Evolutionary conservation across 257 asterid genomes (phyloP).

Genomic region (Ilex aquifolium): DNA sequence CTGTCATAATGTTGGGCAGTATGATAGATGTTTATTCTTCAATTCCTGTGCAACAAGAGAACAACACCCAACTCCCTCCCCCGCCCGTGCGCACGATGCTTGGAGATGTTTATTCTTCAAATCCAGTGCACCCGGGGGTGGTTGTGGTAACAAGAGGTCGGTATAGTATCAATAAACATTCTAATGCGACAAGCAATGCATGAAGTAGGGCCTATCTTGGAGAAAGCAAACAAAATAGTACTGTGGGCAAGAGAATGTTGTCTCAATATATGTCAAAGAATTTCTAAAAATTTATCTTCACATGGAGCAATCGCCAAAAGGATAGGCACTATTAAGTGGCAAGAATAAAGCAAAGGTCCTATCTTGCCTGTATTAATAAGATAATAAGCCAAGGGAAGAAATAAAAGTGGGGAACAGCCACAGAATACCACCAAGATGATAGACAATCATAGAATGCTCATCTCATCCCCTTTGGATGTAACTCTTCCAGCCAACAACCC

Average conservation of each 20-base stretch:
- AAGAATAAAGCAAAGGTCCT: conserved; percentile 18
- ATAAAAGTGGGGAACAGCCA: conserved; percentile 24
- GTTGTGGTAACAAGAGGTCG: too few species aligned
- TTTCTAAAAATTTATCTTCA: conserved; percentile 34
- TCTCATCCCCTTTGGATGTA: conserved; percentile 19
- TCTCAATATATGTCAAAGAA: conserved; percentile 21
- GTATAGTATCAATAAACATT: too few species aligned
- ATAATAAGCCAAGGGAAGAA: conserved; percentile 44
- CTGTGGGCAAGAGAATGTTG: conserved; percentile 36
- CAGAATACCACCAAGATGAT: conserved; percentile 17
- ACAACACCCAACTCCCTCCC: too few species aligned
- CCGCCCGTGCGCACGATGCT: too few species aligned
- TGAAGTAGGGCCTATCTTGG: too few species aligned
- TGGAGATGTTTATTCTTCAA: too few species aligned
- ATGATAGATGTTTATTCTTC: too few species aligned
- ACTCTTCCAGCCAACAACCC: conserved; percentile 7
- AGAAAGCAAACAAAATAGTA: too few species aligned
- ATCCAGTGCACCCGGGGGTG: too few species aligned
- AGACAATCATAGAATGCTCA: conserved; percentile 16
- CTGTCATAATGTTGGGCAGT: too few species aligned
- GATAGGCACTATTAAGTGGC: conserved; percentile 17
- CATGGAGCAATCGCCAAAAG: conserved; percentile 36
- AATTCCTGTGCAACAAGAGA: too few species aligned
- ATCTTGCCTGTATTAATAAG: conserved; percentile 15
- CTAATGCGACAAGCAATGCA: too few species aligned